A percentile compares a stretch with the other conserved stretches of the same genome.
Evolutionary conservation across 768 basidiomycete species (phyloP).

Genomic region (Piloderma croceum): DNA sequence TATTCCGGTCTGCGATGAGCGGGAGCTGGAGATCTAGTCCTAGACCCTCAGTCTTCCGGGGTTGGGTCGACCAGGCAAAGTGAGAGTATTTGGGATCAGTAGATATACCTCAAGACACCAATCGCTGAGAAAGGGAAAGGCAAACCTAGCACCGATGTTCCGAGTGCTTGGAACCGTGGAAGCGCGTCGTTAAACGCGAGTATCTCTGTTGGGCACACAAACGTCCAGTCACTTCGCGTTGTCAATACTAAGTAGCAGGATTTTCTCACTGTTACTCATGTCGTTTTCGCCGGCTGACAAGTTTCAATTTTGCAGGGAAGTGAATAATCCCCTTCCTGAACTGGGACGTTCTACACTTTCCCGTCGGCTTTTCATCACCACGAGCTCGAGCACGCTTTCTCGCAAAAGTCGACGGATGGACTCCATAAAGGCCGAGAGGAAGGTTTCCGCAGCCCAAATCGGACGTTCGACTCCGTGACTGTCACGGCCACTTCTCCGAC

Average conservation of each 20-base stretch:
- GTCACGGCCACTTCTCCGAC: no score
- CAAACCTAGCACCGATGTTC: conserved; percentile 73
- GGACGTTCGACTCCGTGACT: no score
- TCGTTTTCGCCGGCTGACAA: no score
- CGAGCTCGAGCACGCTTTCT: no score
- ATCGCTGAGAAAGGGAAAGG: conserved; percentile 3
- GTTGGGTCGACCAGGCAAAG: conserved; percentile 78
- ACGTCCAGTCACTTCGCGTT: conserved; percentile 68
- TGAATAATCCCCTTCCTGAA: no score
- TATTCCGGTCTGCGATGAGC: conserved; percentile 72
- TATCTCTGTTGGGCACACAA: conserved; percentile 95
- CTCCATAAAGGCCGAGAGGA: no score
- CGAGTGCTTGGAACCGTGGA: conserved; percentile 62
- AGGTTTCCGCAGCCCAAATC: no score
- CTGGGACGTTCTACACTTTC: no score
- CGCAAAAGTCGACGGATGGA: no score
- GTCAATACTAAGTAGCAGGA: background rate
- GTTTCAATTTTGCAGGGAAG: no score
- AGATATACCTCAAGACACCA: conserved; percentile 58
- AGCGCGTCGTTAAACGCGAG: conserved; percentile 91
- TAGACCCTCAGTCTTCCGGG: conserved; percentile 82
- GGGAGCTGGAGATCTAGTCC: conserved; percentile 86
- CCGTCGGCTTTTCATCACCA: no score
- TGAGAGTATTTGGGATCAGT: conserved; percentile 89
- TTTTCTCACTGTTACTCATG: no score